Base-by-base conservation (phyloP, 345 rosid species). In the Gossypium rotundifolium region DNA sequence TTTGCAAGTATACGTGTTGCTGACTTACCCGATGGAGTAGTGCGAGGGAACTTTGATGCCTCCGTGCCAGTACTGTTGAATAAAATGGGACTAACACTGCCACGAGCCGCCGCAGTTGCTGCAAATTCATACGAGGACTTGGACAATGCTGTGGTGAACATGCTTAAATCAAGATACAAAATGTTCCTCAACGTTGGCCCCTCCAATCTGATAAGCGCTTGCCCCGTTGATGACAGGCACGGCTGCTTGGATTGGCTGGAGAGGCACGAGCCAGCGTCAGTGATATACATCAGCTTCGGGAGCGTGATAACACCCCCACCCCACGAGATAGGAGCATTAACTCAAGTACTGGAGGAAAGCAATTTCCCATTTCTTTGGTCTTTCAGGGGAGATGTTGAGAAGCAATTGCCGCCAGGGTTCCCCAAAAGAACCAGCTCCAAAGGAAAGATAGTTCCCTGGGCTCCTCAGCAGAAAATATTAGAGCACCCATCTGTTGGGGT, bases 211-310 rank as follows among this genome's bases (percentile, higher is more conserved):
- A 40, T 74, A 2, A 48, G 77, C 22, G 74, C 81, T 1, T 74
- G 60, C 44, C 20, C 63, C 10, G 2, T 11, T 54, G 0, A 71
- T 0, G 91, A 87, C 60, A 58, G 63, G 23, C 75, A 82, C 2
- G 81, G 81, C 52, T 93, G 94, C 84, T 55, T 89, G 6, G 78
- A 84, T 7, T 93, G 89, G 88, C 66, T 93, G 46, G 55, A 85
- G 78, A 73, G 66, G n/a, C 88, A 78, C 9, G 40, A 80, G 54
- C 77, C 73, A 22, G 70, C 70, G 3, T 86, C 95, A 0, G 91
- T 93, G 16, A 79, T 77, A 0, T 91, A 90, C 75, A 79, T 93
- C 53, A 81, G 92, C 76, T 83, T 93, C 52, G 97, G 98, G 40
- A 88, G 88, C 74, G 53, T 85, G 9, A 74, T 77, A 23, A 9